Base-by-base conservation (phyloP, 768 basidiomycete genomes). In the Phylloporus arenicola region DNA sequence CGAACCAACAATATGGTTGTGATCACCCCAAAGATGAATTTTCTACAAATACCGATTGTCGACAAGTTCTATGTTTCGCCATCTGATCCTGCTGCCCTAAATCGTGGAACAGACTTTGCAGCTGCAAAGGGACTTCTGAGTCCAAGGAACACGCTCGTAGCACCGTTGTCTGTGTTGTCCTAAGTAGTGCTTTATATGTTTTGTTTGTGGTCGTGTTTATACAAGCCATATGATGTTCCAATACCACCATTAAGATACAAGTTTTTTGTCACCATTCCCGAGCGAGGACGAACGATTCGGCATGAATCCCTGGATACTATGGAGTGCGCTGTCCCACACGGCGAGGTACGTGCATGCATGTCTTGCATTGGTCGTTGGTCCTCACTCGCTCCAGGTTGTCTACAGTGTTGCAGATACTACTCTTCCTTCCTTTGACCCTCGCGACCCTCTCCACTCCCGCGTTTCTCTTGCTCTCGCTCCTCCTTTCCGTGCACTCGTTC, bases 1-100 rank as follows among this genome's bases (percentile, higher is more conserved):
- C 88, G 87, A 65, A 95, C 92, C 12, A 97, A 99, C 67, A 84
- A 90, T 56, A 88, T 97, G 86, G 85, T 92, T 20, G 84, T 96
- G 43, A 88, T 97, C 58, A 98, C 95, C 0, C 89, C 90, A 34
- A 92, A 92, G 75, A 92, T 95, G 82, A 97, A 97, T 64, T 68
- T 96, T 22, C 48, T 97, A 17, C 92, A 95, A 65, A 90, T 95
- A 56, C 95, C 95, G 2, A 96, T 98, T 62, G 72, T 89, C 40
- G 93, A 97, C 75, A 84, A 92, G 65, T 95, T 83, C 70, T 92
- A 90, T 68, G 89, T 93, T n/a, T 78, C 86, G 1, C 87, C 88
- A 2, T 86, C 88, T 1, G 88, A 91, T 61, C 86, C 89, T 27
- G 82, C 83, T 12, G 78, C 81, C 5, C 73, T 76, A 19, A 73